Evolutionary conservation across 805 yeast genomes (phyloP).

Genomic region (Sungouiella blattae): DNA sequence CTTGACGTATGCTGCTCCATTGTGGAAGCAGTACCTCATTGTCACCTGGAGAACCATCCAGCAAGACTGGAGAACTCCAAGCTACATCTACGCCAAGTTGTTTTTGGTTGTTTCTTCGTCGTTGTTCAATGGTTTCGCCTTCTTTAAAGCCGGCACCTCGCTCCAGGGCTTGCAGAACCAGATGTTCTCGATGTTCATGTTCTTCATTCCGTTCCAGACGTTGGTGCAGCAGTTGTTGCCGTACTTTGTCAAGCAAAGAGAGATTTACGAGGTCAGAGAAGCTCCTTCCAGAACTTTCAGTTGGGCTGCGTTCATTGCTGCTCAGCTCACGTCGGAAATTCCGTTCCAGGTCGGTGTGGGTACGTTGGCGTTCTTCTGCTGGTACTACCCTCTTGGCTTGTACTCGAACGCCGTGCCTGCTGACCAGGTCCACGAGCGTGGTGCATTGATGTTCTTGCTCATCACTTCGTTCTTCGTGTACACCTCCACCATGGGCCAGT

Average conservation of each 20-base stretch:
- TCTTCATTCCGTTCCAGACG: constrained; percentile 36
- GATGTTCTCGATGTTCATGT: constrained; percentile 49
- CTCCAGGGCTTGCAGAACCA: constrained; percentile 66
- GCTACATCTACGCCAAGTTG: constrained; percentile 60
- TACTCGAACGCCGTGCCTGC: constrained; percentile 15
- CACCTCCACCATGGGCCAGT: constrained; percentile 22
- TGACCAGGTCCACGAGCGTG: constrained; percentile 25
- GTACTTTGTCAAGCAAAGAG: constrained; percentile 42
- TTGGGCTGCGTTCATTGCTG: constrained; percentile 40
- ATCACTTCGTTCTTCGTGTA: constrained; percentile 17
- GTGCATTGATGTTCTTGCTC: constrained; percentile 35
- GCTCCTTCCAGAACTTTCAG: constrained; percentile 41
- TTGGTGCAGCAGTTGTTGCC: constrained; percentile 40
- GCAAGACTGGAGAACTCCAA: constrained; percentile 61
- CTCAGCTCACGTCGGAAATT: constrained; percentile 44
- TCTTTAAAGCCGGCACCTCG: constrained; percentile 60
- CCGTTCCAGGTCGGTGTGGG: constrained; percentile 46
- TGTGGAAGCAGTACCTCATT: constrained; percentile 12
- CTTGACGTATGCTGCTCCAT: constrained; percentile 16
- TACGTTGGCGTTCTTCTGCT: constrained; percentile 60
- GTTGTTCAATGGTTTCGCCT: constrained; percentile 69
- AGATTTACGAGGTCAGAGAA: constrained; percentile 46
- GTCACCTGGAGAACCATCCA: constrained; percentile 17
- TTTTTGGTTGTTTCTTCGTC: constrained; percentile 52
- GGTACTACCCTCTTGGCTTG: constrained; percentile 52